Percentiles rank a stretch among this genome's conserved stretches.
These are phyloP conservation scores for Farysia itapuensis DNA, from an alignment of 1,284 basidiomycete genomes.

Conservation along the genomic window DNA sequence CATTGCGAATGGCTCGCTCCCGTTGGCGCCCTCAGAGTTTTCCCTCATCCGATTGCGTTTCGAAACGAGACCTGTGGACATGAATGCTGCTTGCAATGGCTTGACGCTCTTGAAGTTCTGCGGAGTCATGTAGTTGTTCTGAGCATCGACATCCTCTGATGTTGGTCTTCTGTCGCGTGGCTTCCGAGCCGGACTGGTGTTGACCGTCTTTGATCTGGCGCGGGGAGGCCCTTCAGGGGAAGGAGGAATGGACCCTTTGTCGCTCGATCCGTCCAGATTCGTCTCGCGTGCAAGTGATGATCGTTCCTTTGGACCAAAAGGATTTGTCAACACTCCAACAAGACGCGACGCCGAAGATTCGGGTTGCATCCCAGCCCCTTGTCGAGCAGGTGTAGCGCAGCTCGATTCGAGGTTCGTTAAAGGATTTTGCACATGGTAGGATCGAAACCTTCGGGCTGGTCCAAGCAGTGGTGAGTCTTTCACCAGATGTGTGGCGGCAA, in stretches of 20 bases:
- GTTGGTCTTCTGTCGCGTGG: constrained; percentile 22
- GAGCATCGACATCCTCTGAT: constrained; percentile 15
- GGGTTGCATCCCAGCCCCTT: constrained; percentile 17
- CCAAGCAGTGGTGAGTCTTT: constrained; percentile 7
- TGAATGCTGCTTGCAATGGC: constrained; percentile 61
- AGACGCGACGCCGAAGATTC: constrained; percentile 26
- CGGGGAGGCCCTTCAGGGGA: constrained; percentile 27
- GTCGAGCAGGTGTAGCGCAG: not conserved
- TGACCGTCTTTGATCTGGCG: constrained; percentile 16
- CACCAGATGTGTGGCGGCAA: constrained; percentile 1
- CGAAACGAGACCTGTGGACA: constrained; percentile 61
- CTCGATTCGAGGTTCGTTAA: no score
- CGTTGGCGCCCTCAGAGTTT: constrained; percentile 20
- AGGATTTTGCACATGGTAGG: no score
- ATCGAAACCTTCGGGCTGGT: no score
- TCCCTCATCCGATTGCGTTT: constrained; percentile 48
- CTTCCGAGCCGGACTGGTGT: constrained; percentile 18
- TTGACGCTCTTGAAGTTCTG: constrained; percentile 62
- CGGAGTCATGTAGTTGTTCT: constrained; percentile 52
- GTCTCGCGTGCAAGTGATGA: constrained; percentile 45
- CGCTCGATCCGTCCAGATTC: constrained; percentile 22
- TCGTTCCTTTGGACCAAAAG: constrained; percentile 39
- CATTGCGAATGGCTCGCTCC: constrained; percentile 28
- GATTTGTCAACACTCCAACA: constrained; percentile 4
- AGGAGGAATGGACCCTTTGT: constrained; percentile 19